A percentile compares a stretch with the other conserved stretches of the same genome.
These are phyloP conservation scores for Chrysopogon serrulatus DNA, from an alignment of 176 grass and related monocot genomes.

Conservation along the genomic window DNA sequence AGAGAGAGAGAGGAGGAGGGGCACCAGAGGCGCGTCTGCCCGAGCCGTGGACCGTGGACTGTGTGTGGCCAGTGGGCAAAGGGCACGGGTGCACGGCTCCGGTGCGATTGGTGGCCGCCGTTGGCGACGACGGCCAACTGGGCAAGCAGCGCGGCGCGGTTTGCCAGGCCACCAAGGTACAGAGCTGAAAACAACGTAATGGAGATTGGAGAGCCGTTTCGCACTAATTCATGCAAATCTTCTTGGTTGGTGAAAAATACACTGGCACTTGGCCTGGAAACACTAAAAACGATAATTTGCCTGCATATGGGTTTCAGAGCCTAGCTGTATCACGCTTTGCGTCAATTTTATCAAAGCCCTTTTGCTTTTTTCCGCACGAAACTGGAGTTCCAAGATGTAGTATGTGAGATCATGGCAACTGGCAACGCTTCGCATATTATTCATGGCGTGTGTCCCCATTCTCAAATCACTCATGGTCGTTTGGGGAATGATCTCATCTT, in stretches of 20 bases:
- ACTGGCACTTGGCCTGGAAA: background rate
- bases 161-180: background rate
- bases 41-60: background rate
- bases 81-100: background rate
- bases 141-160: background rate
- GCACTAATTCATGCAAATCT: background rate
- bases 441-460: background rate
- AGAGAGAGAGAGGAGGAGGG: too few species aligned
- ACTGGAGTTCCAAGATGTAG: background rate
- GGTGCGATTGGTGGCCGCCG: background rate
- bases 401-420: too few species aligned
- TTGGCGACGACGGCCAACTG: background rate
- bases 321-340: background rate
- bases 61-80: too few species aligned
- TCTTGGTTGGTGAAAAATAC: too few species aligned
- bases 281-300: background rate
- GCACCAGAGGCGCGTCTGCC: background rate
- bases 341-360: background rate
- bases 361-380: background rate
- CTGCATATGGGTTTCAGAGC: background rate
- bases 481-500: background rate
- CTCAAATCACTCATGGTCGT: background rate
- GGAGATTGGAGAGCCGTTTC: too few species aligned
- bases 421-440: too few species aligned
- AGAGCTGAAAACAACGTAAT: background rate